Evolutionary conservation across 2,329 filamentous ascomycete genomes (phyloP).

Genomic region (Penicillium aurantiogriseum): DNA sequence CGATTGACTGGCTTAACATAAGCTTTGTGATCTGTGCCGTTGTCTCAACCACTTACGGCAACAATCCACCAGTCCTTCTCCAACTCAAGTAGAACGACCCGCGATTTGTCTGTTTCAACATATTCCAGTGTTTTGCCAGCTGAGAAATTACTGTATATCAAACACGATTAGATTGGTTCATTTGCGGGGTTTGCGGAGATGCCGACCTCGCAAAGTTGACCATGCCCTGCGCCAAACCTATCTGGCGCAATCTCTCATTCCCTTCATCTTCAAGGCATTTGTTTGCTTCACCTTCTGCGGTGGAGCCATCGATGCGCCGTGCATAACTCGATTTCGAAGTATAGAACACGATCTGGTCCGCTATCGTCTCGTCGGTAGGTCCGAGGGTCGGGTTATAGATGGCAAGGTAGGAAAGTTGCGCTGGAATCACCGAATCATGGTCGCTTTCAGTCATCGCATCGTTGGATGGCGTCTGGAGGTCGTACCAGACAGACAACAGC

Average conservation of each 20-base stretch:
- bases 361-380: constrained; percentile 67
- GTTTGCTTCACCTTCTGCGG: constrained; percentile 24
- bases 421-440: constrained; percentile 59
- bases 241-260: constrained; percentile 85
- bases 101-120: constrained; percentile 86
- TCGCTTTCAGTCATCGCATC: constrained; percentile 43
- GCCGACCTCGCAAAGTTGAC: constrained; percentile 75
- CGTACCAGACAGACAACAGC: constrained; percentile 12
- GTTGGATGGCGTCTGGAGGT: constrained; percentile 13
- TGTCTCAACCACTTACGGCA: constrained; percentile 60
- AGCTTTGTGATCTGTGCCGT: constrained; percentile 4
- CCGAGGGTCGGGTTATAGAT: constrained; percentile 91
- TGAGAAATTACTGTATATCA: constrained; percentile 67
- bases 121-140: constrained; percentile 72
- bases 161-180: constrained; percentile 15
- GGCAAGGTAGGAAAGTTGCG: constrained; percentile 83
- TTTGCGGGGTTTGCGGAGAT: constrained; percentile 13
- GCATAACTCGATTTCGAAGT: constrained; percentile 54
- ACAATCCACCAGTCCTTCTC: constrained; percentile 95
- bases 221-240: constrained; percentile 96
- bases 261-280: constrained; percentile 59
- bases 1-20: constrained; percentile 61
- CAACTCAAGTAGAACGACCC: constrained; percentile 81
- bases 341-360: constrained; percentile 91
- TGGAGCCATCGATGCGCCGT: constrained; percentile 20